Base-by-base conservation (phyloP, 139 green algal species). In the Auxenochlorella protothecoides region DNA sequence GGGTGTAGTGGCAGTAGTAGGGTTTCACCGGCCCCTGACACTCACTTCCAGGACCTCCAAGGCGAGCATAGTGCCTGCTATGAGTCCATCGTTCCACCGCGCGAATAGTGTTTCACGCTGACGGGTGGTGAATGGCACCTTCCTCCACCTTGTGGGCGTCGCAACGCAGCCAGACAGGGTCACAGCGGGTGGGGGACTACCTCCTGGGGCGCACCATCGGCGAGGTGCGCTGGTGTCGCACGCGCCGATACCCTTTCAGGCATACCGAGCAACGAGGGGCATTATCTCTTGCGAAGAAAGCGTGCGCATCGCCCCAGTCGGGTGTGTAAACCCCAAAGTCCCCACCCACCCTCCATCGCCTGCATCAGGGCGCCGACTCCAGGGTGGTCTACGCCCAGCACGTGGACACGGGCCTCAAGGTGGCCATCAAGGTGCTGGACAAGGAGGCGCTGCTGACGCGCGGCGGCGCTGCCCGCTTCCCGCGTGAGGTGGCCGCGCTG, bases 311-410 rank as follows among this genome's bases (percentile, higher is more conserved):
- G 4, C 13, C 13, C 9, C 44, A 27, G 3, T 66, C 7, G 4
- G n/a, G 27, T 52, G n/a, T 9, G 10, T 59, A 5, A 5, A 8
- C 5, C n/a, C 56, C 65, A 15, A 57, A 53, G 4, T 68, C 8
- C 3, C 13, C 15, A 44, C 14, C 8, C 27, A 72, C n/a, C 55
- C 6, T 59, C 3, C 4, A 61, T 6, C 4, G 13, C 14, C 16
- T 3, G 6, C 51, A 68, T 69, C 74, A 89, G 76, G 87, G 87
- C 14, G 85, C 87, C 0, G 89, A 85, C 60, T 83, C 83, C 16
- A 92, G 90, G 59, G 87, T 92, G 4, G 89, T 89, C 60, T 90
- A 85, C 68, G 87, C 79, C 4, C 63, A 83, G 65, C 81, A 92
- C 69, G 66, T 72, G 3, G 70, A 84, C 6, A 92, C 81, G 3